These are phyloP conservation scores for Ganoderma lingzhi DNA, from an alignment of 1,284 basidiomycete species.

Conservation along the genomic window DNA sequence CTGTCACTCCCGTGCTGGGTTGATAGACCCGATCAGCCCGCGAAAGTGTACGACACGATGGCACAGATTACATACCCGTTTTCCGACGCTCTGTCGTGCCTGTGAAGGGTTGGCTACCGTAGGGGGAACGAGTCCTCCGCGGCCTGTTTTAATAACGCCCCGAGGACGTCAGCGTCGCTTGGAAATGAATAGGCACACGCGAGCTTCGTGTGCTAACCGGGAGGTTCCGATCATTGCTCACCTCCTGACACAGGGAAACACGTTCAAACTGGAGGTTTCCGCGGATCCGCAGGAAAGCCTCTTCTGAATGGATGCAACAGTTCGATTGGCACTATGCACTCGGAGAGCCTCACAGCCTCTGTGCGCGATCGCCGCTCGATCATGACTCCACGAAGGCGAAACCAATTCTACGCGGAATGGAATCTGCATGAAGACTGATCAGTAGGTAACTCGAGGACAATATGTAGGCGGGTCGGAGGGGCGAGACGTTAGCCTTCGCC, in stretches of 20 bases:
- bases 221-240: constrained; percentile 5
- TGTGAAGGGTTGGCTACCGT: background rate
- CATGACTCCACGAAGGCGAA: background rate
- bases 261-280: background rate
- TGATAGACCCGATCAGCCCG: constrained; percentile 6
- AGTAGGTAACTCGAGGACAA: background rate
- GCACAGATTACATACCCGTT: background rate
- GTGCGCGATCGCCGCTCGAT: background rate
- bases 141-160: constrained; percentile 1
- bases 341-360: background rate
- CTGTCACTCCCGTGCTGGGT: background rate
- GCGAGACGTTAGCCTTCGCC: background rate
- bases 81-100: background rate
- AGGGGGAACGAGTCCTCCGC: background rate
- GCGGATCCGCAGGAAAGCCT: constrained; percentile 1
- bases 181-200: background rate
- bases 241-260: background rate
- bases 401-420: background rate
- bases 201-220: background rate
- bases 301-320: background rate
- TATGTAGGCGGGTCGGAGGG: background rate
- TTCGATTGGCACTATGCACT: background rate
- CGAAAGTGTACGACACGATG: background rate
- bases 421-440: background rate
- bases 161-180: constrained; percentile 6